These are phyloP conservation scores for Yamadazyma laniorum DNA, from an alignment of 805 yeast species.

Conservation along the genomic window DNA sequence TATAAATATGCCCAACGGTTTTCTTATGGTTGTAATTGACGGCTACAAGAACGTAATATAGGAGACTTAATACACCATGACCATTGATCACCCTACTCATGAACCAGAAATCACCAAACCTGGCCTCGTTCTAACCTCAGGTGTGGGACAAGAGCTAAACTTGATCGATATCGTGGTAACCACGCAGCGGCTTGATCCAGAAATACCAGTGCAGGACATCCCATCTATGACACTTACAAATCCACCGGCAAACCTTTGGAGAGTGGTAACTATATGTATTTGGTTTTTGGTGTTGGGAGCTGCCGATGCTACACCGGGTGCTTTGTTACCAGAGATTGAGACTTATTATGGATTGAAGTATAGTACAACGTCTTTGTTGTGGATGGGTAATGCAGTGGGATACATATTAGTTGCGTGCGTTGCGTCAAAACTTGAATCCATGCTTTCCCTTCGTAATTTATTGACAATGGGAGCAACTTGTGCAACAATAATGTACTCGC, in stretches of 20 bases:
- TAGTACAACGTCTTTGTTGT: constrained; percentile 54
- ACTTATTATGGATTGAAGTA: constrained; percentile 46
- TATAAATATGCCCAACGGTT: too few relatives aligned
- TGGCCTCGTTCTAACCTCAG: neutral
- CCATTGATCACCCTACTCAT: neutral
- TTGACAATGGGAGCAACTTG: constrained; percentile 35
- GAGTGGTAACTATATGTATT: constrained; percentile 38
- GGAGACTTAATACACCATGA: neutral
- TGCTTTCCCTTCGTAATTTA: constrained; percentile 40
- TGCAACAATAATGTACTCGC: constrained; percentile 40
- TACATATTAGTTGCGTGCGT: constrained; percentile 48
- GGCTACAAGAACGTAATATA: neutral
- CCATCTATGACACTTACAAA: constrained; percentile 34
- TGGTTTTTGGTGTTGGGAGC: constrained; percentile 46
- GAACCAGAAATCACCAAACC: neutral
- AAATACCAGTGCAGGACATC: neutral
- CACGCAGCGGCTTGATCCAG: neutral
- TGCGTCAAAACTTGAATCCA: constrained; percentile 42
- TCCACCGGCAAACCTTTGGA: constrained; percentile 43
- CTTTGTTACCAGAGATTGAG: constrained; percentile 54
- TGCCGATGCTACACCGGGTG: constrained; percentile 62
- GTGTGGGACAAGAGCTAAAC: constrained; percentile 1
- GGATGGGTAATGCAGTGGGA: constrained; percentile 59
- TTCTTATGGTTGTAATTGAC: too few relatives aligned
- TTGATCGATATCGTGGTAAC: constrained; percentile 3